phyloP scores from a whole-genome alignment of 169 alveolate species.

The Babesia sp. region DNA sequence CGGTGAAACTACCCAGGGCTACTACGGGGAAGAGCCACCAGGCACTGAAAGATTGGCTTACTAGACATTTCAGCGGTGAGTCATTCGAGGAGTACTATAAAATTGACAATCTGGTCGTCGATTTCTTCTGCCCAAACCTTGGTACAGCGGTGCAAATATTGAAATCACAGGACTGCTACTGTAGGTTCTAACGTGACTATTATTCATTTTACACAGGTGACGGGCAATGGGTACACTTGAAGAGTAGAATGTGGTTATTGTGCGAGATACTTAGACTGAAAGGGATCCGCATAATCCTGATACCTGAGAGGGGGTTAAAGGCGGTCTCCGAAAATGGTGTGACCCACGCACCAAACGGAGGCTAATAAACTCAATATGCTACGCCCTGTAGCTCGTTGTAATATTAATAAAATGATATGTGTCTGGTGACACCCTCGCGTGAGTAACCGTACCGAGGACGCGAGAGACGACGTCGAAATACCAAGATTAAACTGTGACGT shows the following conservation, averaged over 20 bases:
- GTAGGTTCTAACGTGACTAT: slow-evolving; percentile 15
- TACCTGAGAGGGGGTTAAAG: slow-evolving; percentile 32
- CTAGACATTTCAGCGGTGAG: neutral
- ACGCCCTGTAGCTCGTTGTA: neutral
- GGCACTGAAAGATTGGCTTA: slow-evolving; percentile 7
- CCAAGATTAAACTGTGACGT: no score
- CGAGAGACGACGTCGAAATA: no score
- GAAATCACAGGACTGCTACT: slow-evolving; percentile 24
- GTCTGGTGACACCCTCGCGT: neutral
- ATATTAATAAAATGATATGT: no score
- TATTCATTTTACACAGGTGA: slow-evolving; percentile 1
- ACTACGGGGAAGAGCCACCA: slow-evolving; percentile 28
- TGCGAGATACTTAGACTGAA: slow-evolving; percentile 10
- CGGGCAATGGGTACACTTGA: slow-evolving; percentile 20
- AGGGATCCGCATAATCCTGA: slow-evolving; percentile 25
- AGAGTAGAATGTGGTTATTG: slow-evolving; percentile 32
- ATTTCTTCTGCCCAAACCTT: slow-evolving; percentile 38
- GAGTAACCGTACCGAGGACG: neutral
- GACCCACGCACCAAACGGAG: neutral
- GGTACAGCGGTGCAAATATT: slow-evolving; percentile 42
- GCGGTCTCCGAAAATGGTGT: neutral
- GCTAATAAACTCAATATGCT: neutral
- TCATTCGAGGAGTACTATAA: slow-evolving; percentile 13
- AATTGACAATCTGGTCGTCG: slow-evolving; percentile 40
- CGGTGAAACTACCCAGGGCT: neutral